Base-by-base conservation (phyloP, 257 asterid species). In the Leptodermis oblonga region DNA sequence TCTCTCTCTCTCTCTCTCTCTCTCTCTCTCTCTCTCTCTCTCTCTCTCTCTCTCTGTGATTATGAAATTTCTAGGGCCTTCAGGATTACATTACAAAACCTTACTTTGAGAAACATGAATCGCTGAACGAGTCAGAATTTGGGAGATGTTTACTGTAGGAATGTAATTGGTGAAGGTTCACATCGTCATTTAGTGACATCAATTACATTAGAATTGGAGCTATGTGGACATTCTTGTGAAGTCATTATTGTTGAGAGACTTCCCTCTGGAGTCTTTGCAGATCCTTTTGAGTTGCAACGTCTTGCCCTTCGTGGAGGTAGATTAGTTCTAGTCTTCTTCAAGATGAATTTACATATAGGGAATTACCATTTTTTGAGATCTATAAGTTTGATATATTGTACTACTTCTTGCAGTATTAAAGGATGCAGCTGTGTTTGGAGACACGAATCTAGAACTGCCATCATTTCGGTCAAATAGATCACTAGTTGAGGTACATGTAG, bases 261-360 rank as follows among this genome's bases (percentile, higher is more conserved):
- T 67, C 96, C 97, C 20, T 72, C 82, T 62, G 99, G 95, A 54
- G 90, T 88, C 65, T 93, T 93, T 74, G 86, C 96, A 28, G 99
- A 93, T 79, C 94, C 96, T 53, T 90, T 93, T 79, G 96, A 93
- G 83, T 86, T 93, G 75, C 90, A 90, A 52, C 99, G 85, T 81
- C 88, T 88, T 70, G 85, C 87, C 64, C 88, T 84, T 23, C 88
- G 88, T 8, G 84, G 81, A 58, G 96, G 97, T 90, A 87, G 15
- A 39, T 33, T 9, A 4, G 41, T 54, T 39, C 18, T 72, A 4
- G 46, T 56, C 22, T 14, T 26, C 70, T 45, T 31, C 7, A 30
- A 14, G 36, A 20, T 18, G 1, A 17, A 15, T 55, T 13, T 48
- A 28, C 20, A 15, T 2, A 1, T 53, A 26, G 9, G 23, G 63